Evolutionary conservation across 2,329 filamentous ascomycete species (phyloP).

Genomic region (Neoascochyta sp.): DNA sequence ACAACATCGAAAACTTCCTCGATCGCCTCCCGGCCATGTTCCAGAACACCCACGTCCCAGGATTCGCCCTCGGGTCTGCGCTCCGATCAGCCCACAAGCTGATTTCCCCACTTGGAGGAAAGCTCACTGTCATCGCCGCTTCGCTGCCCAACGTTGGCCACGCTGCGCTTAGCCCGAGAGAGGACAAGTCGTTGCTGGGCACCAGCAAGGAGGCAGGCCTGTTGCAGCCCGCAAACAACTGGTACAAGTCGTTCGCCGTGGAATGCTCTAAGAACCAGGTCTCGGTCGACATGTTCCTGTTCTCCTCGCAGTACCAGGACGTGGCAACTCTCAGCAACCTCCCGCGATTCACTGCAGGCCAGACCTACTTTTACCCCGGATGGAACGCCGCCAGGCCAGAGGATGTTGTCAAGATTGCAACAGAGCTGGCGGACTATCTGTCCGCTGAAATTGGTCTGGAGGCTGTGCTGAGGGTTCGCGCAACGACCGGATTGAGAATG

Average conservation of each 20-base stretch:
- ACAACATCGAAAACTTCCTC: constrained; percentile 88
- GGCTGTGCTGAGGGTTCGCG: constrained; percentile 90
- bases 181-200: constrained; percentile 93
- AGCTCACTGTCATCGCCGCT: constrained; percentile 87
- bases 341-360: constrained; percentile 91
- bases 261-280: constrained; percentile 99
- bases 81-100: constrained; percentile 91
- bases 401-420: constrained; percentile 96
- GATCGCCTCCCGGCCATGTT: constrained; percentile 94
- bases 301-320: constrained; percentile 65
- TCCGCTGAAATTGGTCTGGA: constrained; percentile 94
- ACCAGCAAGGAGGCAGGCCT: constrained; percentile 87
- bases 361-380: constrained; percentile 97
- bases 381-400: constrained; percentile 94
- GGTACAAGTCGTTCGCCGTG: constrained; percentile 98
- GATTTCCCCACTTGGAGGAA: constrained; percentile 89
- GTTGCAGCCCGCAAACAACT: constrained; percentile 88
- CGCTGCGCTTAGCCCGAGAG: constrained; percentile 82
- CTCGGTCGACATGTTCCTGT: constrained; percentile 59
- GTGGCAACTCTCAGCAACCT: constrained; percentile 94
- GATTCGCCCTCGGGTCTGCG: constrained; percentile 92
- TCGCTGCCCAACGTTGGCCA: constrained; percentile 86
- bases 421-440: constrained; percentile 95
- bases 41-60: constrained; percentile 83
- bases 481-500: constrained; percentile 92